Evolutionary conservation across 331 rosid species (phyloP).

Genomic region (Pyrus hybrid): DNA sequence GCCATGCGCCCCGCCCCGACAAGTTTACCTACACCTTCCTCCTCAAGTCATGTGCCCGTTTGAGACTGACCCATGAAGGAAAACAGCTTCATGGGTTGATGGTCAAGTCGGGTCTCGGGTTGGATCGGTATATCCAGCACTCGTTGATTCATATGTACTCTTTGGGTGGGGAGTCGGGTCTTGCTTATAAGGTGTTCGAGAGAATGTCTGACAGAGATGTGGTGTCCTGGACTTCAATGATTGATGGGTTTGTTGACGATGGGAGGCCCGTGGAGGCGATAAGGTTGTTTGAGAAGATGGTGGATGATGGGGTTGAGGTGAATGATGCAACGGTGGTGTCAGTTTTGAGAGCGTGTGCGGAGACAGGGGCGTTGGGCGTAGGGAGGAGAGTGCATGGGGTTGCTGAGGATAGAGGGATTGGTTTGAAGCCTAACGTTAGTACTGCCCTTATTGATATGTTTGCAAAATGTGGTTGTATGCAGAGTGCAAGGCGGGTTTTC

Average conservation of each 20-base stretch:
- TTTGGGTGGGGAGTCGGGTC: constrained; percentile 15
- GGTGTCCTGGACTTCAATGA: constrained; percentile 45
- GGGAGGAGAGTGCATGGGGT: constrained; percentile 40
- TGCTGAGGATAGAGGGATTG: constrained; percentile 20
- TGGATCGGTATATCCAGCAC: constrained; percentile 33
- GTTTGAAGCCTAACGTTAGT: constrained; percentile 13
- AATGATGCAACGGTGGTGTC: constrained; percentile 40
- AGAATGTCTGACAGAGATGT: constrained; percentile 44
- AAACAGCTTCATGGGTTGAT: constrained; percentile 39
- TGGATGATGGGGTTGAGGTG: constrained; percentile 23
- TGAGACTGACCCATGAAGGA: constrained; percentile 30
- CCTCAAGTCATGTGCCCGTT: constrained; percentile 40
- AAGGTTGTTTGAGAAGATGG: constrained; percentile 31
- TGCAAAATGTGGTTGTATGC: constrained; percentile 42
- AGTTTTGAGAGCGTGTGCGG: constrained; percentile 47
- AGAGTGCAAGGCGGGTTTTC: constrained; percentile 35
- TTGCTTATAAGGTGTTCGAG: constrained; percentile 37
- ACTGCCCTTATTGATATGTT: constrained; percentile 56
- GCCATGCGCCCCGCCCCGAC: constrained; percentile 23
- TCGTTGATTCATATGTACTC: constrained; percentile 33
- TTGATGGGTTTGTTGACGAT: constrained; percentile 30
- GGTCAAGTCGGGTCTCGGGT: constrained; percentile 18
- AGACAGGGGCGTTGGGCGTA: constrained; percentile 31
- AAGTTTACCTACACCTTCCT: constrained; percentile 44
- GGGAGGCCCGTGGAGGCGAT: constrained; percentile 29